phyloP scores from a whole-genome alignment of 306 rosid species.

The Cicer cuneatum region DNA sequence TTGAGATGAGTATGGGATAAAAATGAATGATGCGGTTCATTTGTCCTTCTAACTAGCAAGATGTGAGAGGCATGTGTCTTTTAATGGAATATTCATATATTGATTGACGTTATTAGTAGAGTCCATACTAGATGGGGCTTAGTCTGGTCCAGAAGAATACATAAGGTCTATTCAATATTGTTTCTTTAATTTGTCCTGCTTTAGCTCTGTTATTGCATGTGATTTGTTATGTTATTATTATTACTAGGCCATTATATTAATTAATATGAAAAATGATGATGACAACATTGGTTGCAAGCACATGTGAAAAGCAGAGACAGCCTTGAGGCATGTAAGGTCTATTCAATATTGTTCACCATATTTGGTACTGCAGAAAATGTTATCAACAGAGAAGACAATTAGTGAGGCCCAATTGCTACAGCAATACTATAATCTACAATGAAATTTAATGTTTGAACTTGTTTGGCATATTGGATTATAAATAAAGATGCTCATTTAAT shows the following conservation, averaged over 20 bases:
- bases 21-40: too few species aligned
- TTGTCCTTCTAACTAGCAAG: too few species aligned
- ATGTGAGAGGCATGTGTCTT: too few species aligned
- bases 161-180: too few species aligned
- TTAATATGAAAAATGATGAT: constrained; percentile 8
- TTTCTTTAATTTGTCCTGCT: too few species aligned
- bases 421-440: constrained; percentile 41
- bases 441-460: constrained; percentile 41
- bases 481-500: constrained; percentile 39
- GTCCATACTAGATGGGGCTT: too few species aligned
- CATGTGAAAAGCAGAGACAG: constrained; percentile 52
- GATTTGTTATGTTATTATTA: not conserved
- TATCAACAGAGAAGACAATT: constrained; percentile 44
- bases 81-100: too few species aligned
- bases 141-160: too few species aligned
- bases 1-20: not conserved
- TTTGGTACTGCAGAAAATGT: constrained; percentile 44
- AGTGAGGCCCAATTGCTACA: constrained; percentile 44
- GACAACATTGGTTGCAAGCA: constrained; percentile 27
- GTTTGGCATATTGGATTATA: constrained; percentile 45
- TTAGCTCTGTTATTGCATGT: too few species aligned
- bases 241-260: not conserved
- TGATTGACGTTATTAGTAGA: too few species aligned
- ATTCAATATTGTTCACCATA: constrained; percentile 46
- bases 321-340: constrained; percentile 47